Evolutionary conservation across 305 asterid species (phyloP), one percentile per base, ranked within the genome.

Genomic region (Fraxinus albicans): DNA sequence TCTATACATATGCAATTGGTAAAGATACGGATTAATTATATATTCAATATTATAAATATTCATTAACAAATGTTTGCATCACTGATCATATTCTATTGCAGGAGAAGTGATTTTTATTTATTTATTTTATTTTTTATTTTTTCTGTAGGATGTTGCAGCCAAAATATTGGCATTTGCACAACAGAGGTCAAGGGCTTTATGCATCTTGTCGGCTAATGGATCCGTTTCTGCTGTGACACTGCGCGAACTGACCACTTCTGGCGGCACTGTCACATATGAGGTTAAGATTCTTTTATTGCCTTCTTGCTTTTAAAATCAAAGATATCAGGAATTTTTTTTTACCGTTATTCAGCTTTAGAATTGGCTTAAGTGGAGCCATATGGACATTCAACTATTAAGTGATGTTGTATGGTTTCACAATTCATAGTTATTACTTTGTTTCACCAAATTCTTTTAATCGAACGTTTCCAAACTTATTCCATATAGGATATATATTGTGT

Each of bases 181-280:
- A 77, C 90, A 88, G 77, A 85, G 88, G 86, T 87, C 89, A 12
- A 87, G 91, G 69, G 93, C 91, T 77, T 73, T 90, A 65, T 90
- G 93, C 80, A 81, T 90, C 79, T 76, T 90, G 76, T 87, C 93
- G 15, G 93, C 87, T 33, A 85, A 40, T 36, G 93, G 93, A 33
- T 42, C 91, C 27, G 87, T 90, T 73, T 88, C 91, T 50, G 81
- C 83, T 1, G 87, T 90, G 40, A 84, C 89, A 38, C 76, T 88
- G 42, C 88, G 85, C 65, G 87, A 88, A 72, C 86, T 86, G 40
- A 78, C 87, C 58, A 82, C 79, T 74, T 88, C 89, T 36, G 86
- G 83, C 9, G 83, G 76, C 33, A 85, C 89, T 4, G 86, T 86
- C 67, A 88, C 93, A 25, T 90, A 86, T 77, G 93, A 90, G 93